Evolutionary conservation across 2,329 filamentous ascomycete species (phyloP), one percentile per base, ranked within the genome.

Genomic region (Neonectria hederae): DNA sequence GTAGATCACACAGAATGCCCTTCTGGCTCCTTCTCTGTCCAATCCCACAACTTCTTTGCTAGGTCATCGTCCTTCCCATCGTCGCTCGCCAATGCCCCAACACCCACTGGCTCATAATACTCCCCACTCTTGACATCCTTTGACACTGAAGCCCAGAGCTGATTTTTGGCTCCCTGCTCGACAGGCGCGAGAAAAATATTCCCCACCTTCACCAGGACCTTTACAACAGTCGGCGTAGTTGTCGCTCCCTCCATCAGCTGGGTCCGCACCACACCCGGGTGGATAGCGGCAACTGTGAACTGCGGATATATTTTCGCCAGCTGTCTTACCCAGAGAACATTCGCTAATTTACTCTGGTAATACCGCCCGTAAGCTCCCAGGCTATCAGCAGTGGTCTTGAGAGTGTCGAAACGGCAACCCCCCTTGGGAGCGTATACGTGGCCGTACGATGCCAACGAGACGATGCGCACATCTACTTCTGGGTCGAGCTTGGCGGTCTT

Each of bases 131-230:
- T 70, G 0, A 78, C 73, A n/a, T 76, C 74, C 5, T 70, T 69
- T 3, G 75, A 67, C n/a, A 77, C 76, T 1, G 77, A 74, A 13
- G 79, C 81, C 82, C 82, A 83, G 3, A 84, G 72, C 70, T 83
- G 81, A 59, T 80, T 82, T 64, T 70, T 74, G 4, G 72, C 77
- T 0, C 82, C 82, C 28, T 76, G 63, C 22, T 76, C 72, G 9
- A 74, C 71, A 11, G 75, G 58, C 1, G 66, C 63, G 10, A 76
- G 61, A 14, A 73, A 53, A 19, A 60, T 62, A 28, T 53, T 66
- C 11, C 49, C 65, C 7, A 75, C 9, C 17, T 56, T 64, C 5
- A 48, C 43, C 5, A 74, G 9, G 19, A 56, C 17, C n/a, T 62
- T 65, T 7, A 65, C 30, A 7, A 63, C 30, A 17, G 32, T 42